These are phyloP conservation scores for Chrysosporium keratinophilum DNA, from an alignment of 2,329 filamentous ascomycete species.

Conservation along the genomic window DNA sequence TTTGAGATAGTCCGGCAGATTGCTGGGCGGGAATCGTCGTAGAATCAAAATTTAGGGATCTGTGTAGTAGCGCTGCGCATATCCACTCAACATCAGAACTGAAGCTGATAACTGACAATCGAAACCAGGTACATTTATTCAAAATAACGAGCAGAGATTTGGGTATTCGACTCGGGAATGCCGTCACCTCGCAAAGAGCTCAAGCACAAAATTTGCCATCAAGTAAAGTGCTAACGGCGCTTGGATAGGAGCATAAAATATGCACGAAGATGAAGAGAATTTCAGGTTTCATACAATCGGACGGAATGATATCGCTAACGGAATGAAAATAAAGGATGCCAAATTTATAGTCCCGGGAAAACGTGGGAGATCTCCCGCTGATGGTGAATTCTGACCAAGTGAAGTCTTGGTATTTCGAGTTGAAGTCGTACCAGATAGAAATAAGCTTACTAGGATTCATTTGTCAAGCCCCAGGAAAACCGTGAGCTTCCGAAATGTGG, in stretches of 20 bases:
- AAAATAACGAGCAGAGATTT: neutral
- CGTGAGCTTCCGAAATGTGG: conserved; percentile 4
- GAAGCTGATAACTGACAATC: neutral
- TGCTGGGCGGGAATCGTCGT: conserved; percentile 32
- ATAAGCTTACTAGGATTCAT: conserved; percentile 23
- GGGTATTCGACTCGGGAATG: no score
- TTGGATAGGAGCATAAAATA: neutral
- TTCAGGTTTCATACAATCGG: neutral
- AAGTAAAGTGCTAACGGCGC: neutral
- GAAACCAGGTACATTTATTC: neutral
- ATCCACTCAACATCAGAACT: conserved; percentile 21
- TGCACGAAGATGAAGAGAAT: conserved; percentile 2
- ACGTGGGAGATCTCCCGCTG: conserved; percentile 16
- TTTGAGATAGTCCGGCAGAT: conserved; percentile 30
- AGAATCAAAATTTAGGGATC: conserved; percentile 30
- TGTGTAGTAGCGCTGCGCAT: conserved; percentile 29
- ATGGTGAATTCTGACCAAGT: conserved; percentile 8
- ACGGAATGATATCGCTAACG: neutral
- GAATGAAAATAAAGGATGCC: conserved; percentile 5
- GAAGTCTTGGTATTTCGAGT: conserved; percentile 4
- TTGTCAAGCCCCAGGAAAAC: conserved; percentile 14
- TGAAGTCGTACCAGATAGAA: conserved; percentile 18
- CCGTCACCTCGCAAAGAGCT: no score
- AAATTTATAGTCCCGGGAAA: conserved; percentile 5
- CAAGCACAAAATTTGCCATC: neutral